Evolutionary conservation across 1,284 basidiomycete species (phyloP), one percentile per base, ranked within the genome.

Genomic region (Paramarasmius palmivorus): DNA sequence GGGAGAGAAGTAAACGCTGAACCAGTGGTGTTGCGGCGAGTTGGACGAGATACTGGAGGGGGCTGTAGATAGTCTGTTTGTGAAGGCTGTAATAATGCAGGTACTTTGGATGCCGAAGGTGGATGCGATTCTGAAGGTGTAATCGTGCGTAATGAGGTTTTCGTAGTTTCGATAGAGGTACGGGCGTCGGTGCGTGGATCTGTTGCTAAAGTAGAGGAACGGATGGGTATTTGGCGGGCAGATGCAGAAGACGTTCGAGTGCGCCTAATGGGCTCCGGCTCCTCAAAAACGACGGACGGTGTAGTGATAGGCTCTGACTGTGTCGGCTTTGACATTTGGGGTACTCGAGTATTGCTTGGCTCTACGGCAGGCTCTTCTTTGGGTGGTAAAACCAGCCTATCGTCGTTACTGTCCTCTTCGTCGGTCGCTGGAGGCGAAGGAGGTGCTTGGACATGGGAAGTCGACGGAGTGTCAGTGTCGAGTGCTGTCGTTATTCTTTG

Each of bases 361-460:
- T 48, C 40, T 36, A 32, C 29, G 29, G 29, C 29, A 6, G 49
- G 49, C 48, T 46, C 46, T 7, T 50, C 52, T 35, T 37, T 32
- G 41, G 36, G n/a, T 19, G 44, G 36, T 25, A 39, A 14, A 55
- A 53, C 15, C 56, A 54, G 52, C 36, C 62, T 57, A 7, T 67
- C 65, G 41, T 68, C 63, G 44, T 65, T 63, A 32, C 66, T 70
- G 25, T 64, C 61, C 1, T 69, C 68, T 53, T 81, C 80, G 26
- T 80, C 71, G 63, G 83, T 85, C 10, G 82, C 83, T 3, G 84
- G 86, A 0, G 84, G 84, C 0, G 83, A 86, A 4, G 86, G 85
- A 1, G 84, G 85, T 0, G 83, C 82, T 4, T 84, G 83, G 15
- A 83, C 84, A 20, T 76, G 59, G 53, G 63, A 68, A 63, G 54